Evolutionary conservation across 2,329 filamentous ascomycete species (phyloP), one percentile per base, ranked within the genome.

Genomic region (Chaetomiaceae sp.): DNA sequence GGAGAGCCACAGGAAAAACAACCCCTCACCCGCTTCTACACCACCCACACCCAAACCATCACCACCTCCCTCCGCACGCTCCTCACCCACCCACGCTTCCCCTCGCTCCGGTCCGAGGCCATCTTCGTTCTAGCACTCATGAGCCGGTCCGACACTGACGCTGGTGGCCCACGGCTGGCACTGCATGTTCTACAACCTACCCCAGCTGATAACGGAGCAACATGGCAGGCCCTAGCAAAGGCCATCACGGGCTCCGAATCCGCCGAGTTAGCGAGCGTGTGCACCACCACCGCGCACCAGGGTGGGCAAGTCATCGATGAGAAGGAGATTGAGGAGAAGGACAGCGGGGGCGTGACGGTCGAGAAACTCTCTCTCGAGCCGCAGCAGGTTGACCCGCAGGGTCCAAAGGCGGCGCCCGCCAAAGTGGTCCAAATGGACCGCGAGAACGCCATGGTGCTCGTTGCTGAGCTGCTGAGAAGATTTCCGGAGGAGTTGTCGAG

Each of bases 101-200:
- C 81, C 0, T 72, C 77, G 2, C 70, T 86, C 2, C 74, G 79
- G 17, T 82, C 80, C 36, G 83, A 86, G 63, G 74, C 77, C 3
- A 81, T 82, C 76, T 85, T 85, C 57, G 75, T 83, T 6, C 73
- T 84, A 47, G 83, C 83, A 2, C 73, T 85, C 31, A 80, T 85
- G 74, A 75, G 76, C 37, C 74, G 80, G 23, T 75, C 76, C 2
- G 2, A 45, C 25, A 75, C 76, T 1, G 1, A 45, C 4, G 52
- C 63, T 1, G 75, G 79, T 33, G 80, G 81, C 7, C 75, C 78
- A 2, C 61, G 65, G 2, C 66, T 78, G 11, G 73, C 81, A 17
- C 60, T 72, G 8, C 67, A 69, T 12, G 65, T 76, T 1, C 65
- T 83, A 40, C 64, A 71, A 0, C 63, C 70, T 8, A 20, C 31